Evolutionary conservation across 768 basidiomycete species (phyloP), one percentile per base, ranked within the genome.

Genomic region (Leccinum variicolor): DNA sequence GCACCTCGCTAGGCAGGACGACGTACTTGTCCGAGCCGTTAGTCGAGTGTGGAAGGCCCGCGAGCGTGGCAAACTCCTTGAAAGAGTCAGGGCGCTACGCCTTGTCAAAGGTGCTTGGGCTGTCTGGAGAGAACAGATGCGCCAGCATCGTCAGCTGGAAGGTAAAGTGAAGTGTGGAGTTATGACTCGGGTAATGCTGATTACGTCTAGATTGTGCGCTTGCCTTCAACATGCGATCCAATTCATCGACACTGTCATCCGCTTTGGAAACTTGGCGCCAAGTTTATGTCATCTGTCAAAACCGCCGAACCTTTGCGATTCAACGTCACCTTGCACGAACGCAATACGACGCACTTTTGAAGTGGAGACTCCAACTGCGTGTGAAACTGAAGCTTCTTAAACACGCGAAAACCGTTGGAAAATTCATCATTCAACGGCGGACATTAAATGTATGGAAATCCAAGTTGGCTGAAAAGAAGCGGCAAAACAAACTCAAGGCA

Each of bases 41-140:
- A 71, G 78, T 63, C 76, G 84, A 49, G 80, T 89, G 4, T 87
- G 88, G 87, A 86, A 81, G 62, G 84, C 88, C 21, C 81, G 80
- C 39, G 86, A 87, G 63, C 81, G 84, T 9, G 85, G 84, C 29
- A 75, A 71, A 51, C 75, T 84, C 28, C 75, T 90, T 11, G 81
- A 81, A 56, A 77, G 80, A 48, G 81, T 85, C 34, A 79, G 75
- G 53, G 69, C 73, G 5, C 59, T 75, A 19, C 77, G 83, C 33
- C 62, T 84, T 8, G 53, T 81, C 47, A 80, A 77, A 62, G 70
- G 70, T 43, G 71, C 74, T 1, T 84, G 82, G 79, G 64, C 66
- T 17, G 65, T 76, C 15, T 90, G 88, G 89, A 74, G 71, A 57
- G 68, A 65, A 52, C 77, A 75, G 19, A 61, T 85, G 53, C 72